Evolutionary conservation across 805 yeast genomes (phyloP).

Genomic region (Myxozyma sirexii): DNA sequence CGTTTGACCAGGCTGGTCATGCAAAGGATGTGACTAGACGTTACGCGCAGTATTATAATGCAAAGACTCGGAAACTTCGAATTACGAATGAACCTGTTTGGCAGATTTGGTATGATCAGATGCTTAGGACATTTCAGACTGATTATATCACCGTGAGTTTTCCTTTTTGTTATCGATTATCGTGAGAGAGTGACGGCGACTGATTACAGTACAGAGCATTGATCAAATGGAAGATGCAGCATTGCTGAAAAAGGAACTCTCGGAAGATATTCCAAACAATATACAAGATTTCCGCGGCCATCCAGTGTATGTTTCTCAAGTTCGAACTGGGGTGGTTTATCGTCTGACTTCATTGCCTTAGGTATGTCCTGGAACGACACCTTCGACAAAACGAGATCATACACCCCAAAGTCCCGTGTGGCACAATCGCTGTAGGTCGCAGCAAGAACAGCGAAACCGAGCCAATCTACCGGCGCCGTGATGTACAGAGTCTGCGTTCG

Average conservation of each 20-base stretch:
- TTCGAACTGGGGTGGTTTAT: no score
- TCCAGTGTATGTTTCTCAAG: conserved; percentile 55
- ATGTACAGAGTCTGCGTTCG: conserved; percentile 65
- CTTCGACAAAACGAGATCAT: conserved; percentile 72
- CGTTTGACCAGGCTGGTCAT: conserved; percentile 65
- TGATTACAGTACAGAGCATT: background rate
- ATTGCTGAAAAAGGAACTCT: conserved; percentile 60
- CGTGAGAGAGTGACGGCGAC: background rate
- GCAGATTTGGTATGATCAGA: conserved; percentile 59
- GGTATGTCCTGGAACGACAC: conserved; percentile 75
- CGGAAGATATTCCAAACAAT: conserved; percentile 87
- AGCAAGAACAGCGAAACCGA: conserved; percentile 49
- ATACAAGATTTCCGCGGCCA: conserved; percentile 83
- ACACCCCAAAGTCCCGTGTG: conserved; percentile 70
- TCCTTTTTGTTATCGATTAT: conserved; percentile 28
- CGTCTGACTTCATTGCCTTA: no score
- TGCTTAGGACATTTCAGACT: conserved; percentile 45
- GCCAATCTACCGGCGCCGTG: conserved; percentile 60
- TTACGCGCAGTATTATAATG: conserved; percentile 69
- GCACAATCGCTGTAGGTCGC: conserved; percentile 54
- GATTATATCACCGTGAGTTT: conserved; percentile 36
- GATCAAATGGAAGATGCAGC: conserved; percentile 64
- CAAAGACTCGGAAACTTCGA: conserved; percentile 73
- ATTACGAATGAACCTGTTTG: conserved; percentile 63
- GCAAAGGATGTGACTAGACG: conserved; percentile 84